phyloP scores from a whole-genome alignment of 192 early-diverging fungal genomes.

The Entomortierella parvispora region DNA sequence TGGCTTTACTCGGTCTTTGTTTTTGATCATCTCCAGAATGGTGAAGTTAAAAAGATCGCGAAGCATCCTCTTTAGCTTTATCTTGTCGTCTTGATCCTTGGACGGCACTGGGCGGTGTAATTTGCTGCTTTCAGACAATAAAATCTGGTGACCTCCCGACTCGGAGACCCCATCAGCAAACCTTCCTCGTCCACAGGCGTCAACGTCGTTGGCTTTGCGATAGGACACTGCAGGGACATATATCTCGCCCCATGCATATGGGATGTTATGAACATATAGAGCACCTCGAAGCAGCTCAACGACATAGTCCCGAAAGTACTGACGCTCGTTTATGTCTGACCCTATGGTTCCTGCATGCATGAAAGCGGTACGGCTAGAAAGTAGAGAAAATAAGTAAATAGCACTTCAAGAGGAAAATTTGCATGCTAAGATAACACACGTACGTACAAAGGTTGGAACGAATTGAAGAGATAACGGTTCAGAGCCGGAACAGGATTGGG shows the following conservation, averaged over 20 bases:
- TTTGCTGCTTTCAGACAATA: conserved; percentile 22
- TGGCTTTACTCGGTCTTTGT: conserved; percentile 17
- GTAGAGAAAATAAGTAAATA: not conserved
- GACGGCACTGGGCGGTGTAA: conserved; percentile 10
- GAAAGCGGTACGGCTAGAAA: conserved; percentile 7
- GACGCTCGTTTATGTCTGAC: conserved; percentile 17
- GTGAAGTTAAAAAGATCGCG: conserved; percentile 26
- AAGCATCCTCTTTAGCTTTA: conserved; percentile 32
- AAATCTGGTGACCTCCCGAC: conserved; percentile 19
- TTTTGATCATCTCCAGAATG: conserved; percentile 22
- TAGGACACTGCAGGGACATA: conserved; percentile 30
- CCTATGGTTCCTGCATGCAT: conserved; percentile 7
- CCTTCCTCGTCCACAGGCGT: conserved; percentile 18
- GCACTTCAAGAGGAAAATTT: no score
- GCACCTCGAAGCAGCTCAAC: conserved; percentile 33
- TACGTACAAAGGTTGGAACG: conserved; percentile 23
- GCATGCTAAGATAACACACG: no score
- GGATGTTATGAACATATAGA: conserved; percentile 5
- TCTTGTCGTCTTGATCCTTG: conserved; percentile 29
- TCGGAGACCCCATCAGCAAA: conserved; percentile 31
- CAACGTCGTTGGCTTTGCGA: conserved; percentile 9
- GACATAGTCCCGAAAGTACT: conserved; percentile 24
- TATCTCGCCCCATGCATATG: conserved; percentile 18
- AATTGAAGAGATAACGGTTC: conserved; percentile 20
- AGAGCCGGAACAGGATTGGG: conserved; percentile 22